These are phyloP conservation scores for Conticribra guillardii DNA, from an alignment of 108 stramenopile genomes.

Conservation along the genomic window DNA sequence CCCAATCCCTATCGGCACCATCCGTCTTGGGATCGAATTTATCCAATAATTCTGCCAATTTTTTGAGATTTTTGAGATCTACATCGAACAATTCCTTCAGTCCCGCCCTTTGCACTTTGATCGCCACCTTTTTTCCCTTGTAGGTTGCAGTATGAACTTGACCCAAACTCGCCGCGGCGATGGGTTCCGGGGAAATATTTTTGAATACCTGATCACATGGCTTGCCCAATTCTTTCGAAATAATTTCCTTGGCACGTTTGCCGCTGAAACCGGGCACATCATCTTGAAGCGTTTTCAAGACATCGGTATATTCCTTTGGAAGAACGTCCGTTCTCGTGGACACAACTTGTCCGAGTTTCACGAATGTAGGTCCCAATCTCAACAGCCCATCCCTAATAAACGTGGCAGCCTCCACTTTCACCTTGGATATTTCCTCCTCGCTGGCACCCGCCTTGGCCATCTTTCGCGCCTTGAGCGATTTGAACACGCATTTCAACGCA, in stretches of 20 bases:
- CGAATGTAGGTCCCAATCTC: slow-evolving; percentile 92
- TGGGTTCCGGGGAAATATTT: slow-evolving; percentile 79
- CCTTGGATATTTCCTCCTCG: slow-evolving; percentile 67
- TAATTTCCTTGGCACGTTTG: slow-evolving; percentile 83
- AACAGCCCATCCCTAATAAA: slow-evolving; percentile 89
- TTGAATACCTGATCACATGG: slow-evolving; percentile 79
- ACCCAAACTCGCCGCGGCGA: slow-evolving; percentile 94
- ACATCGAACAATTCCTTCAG: slow-evolving; percentile 93
- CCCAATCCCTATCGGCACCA: slow-evolving; percentile 94
- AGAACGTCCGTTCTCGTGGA: slow-evolving; percentile 90
- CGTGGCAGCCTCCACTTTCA: slow-evolving; percentile 76
- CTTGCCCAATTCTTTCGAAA: slow-evolving; percentile 82
- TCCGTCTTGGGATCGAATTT: slow-evolving; percentile 96
- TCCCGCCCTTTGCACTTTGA: slow-evolving; percentile 94
- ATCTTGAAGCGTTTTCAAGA: slow-evolving; percentile 91
- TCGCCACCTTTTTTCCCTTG: slow-evolving; percentile 90
- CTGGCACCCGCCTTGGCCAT: slow-evolving; percentile 70
- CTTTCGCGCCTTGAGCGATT: slow-evolving; percentile 73
- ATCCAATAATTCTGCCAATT: slow-evolving; percentile 88
- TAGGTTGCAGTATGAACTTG: slow-evolving; percentile 91
- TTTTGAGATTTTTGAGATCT: slow-evolving; percentile 92
- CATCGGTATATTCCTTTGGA: slow-evolving; percentile 87
- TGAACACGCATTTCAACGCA: slow-evolving; percentile 80
- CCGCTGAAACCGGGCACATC: slow-evolving; percentile 94
- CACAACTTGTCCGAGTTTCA: slow-evolving; percentile 86